Evolutionary conservation across 768 basidiomycete species (phyloP).

Genomic region (Tylopilus sp.): DNA sequence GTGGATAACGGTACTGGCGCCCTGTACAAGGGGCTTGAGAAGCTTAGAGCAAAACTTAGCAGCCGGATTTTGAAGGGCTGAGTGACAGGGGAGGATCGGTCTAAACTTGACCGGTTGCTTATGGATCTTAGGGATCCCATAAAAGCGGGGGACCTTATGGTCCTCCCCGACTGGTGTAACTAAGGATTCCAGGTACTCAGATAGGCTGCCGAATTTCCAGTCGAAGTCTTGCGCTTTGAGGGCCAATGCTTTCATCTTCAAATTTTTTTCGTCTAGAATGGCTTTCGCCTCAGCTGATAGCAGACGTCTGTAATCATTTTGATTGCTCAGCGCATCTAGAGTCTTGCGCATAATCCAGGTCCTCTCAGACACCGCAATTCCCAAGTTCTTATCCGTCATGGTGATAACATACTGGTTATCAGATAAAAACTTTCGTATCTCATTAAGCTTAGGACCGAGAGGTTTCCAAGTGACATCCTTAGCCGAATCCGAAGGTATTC

Average conservation of each 20-base stretch:
- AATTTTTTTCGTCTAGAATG: background rate
- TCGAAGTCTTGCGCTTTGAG: background rate
- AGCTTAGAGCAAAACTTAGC: background rate
- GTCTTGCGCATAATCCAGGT: background rate
- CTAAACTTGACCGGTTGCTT: conserved; percentile 2
- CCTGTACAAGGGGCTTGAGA: conserved; percentile 7
- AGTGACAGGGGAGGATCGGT: background rate
- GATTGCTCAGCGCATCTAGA: background rate
- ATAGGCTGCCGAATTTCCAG: background rate
- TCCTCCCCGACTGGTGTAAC: background rate
- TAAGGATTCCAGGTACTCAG: background rate
- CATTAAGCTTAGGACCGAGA: background rate
- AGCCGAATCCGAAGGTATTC: background rate
- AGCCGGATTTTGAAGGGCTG: background rate
- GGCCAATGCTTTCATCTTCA: background rate
- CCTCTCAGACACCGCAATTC: background rate
- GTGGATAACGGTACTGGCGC: conserved; percentile 3
- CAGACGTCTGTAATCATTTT: background rate
- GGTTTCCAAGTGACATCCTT: background rate
- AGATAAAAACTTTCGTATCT: background rate
- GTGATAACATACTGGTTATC: background rate
- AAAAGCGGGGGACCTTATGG: conserved; percentile 1
- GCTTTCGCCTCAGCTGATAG: background rate
- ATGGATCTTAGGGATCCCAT: conserved; percentile 15
- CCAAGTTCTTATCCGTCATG: background rate